A percentile compares a stretch with the other conserved stretches of the same genome.
These are phyloP conservation scores for Bipolaris zeicola DNA, from an alignment of 2,329 filamentous ascomycete genomes.

Conservation along the genomic window DNA sequence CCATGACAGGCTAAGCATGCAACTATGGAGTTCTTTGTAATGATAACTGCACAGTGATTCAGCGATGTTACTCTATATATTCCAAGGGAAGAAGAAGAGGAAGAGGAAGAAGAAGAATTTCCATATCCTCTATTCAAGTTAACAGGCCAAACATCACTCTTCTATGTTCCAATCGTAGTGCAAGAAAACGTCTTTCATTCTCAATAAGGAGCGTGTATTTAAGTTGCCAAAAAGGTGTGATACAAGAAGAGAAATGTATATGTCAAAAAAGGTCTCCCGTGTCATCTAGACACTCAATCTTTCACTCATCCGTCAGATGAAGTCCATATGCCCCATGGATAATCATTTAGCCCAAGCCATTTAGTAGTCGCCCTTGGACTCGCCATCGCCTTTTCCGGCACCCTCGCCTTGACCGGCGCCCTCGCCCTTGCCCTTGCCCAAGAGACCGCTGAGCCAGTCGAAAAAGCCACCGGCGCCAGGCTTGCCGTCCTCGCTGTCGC, in stretches of 20 bases:
- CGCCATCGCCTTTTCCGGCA: not conserved
- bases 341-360: not conserved
- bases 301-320: no score
- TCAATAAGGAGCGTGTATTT: not conserved
- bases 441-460: slow-evolving; percentile 13
- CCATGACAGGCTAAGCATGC: not conserved
- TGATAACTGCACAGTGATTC: no score
- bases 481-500: slow-evolving; percentile 3
- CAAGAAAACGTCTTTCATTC: not conserved
- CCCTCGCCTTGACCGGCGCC: not conserved
- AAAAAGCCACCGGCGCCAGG: slow-evolving; percentile 9
- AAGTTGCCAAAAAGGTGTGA: not conserved
- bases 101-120: no score
- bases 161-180: not conserved
- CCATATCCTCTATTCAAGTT: no score
- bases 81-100: no score
- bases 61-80: no score
- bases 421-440: slow-evolving; percentile 9
- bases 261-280: not conserved
- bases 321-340: no score
- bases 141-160: not conserved
- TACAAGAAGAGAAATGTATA: not conserved
- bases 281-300: no score
- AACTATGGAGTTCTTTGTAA: no score
- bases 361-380: not conserved